phyloP scores from a whole-genome alignment of 2,329 filamentous ascomycete genomes.

The Aspergillus texensis region DNA sequence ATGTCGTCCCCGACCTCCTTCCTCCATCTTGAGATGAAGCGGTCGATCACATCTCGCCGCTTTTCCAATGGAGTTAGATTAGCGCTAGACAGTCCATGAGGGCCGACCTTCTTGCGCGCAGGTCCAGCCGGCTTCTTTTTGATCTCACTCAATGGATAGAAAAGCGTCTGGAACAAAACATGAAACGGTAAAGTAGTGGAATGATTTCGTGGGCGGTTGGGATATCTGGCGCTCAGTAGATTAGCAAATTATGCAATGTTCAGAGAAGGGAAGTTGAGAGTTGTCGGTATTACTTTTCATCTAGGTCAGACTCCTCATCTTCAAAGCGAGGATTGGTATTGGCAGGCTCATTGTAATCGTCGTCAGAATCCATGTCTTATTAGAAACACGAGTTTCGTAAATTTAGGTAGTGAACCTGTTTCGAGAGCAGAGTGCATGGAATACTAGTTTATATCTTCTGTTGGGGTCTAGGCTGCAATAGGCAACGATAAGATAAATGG shows the following conservation, averaged over 20 bases:
- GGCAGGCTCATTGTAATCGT: slow-evolving; percentile 18
- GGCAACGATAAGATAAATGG: slow-evolving; percentile 31
- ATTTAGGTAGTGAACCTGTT: background rate
- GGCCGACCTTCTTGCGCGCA: slow-evolving; percentile 61
- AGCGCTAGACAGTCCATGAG: slow-evolving; percentile 50
- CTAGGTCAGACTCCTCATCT: slow-evolving; percentile 30
- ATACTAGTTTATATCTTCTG: background rate
- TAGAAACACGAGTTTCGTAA: background rate
- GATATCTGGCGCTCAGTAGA: slow-evolving; percentile 59
- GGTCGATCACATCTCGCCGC: slow-evolving; percentile 76
- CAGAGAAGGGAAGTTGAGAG: background rate
- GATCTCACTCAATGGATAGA: slow-evolving; percentile 78
- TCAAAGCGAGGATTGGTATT: slow-evolving; percentile 13
- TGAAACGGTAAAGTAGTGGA: slow-evolving; percentile 80
- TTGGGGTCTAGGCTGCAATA: slow-evolving; percentile 27
- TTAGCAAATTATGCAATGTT: slow-evolving; percentile 12
- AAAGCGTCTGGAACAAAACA: slow-evolving; percentile 73
- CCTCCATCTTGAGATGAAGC: slow-evolving; percentile 86
- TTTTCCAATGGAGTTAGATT: slow-evolving; percentile 74
- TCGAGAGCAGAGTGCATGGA: background rate
- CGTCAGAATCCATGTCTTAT: slow-evolving; percentile 34
- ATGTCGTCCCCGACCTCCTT: slow-evolving; percentile 88
- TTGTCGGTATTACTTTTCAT: slow-evolving; percentile 32
- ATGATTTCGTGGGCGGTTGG: slow-evolving; percentile 79
- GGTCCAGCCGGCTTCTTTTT: slow-evolving; percentile 69